Base-by-base conservation (phyloP, 1,139 yeast species). In the Candida neerlandica region DNA sequence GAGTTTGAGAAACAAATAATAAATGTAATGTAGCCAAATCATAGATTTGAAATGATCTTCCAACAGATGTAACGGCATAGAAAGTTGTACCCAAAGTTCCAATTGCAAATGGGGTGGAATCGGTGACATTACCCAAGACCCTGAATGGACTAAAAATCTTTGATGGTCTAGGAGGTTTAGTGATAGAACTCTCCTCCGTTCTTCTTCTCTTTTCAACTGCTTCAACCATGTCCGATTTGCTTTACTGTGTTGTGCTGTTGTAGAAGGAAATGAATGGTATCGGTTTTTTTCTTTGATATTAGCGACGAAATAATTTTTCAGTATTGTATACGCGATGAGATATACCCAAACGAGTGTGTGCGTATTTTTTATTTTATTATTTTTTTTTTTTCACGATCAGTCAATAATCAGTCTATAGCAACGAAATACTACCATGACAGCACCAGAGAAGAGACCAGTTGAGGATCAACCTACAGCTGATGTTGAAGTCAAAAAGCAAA, bases 21-120 rank as follows among this genome's bases (percentile, higher is more conserved):
- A 94, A 75, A 59, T 89, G 96, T 55, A 94, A 76, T 5, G 89
- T 90, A 40, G 94, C 82, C 14, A 96, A 96, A 71, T 94, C 99
- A 62, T 89, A 95, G 35, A 94, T 89, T 66, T 94, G 99, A 69
- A 94, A 90, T 1, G 95, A 81, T 51, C 84, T 78, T 4, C 97
- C 99, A 26, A 94, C 96, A 34, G 90, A 85, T 0, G 99, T 92
- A 11, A 89, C 96, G 43, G 90, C 82, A 59, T 92, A 87, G 61
- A 88, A 92, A 0, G 96, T 85, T 15, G 89, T 80, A 50, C 99
- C 99, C 51, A 94, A 76, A 1, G 94, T 84, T 29, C 98, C 96
- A 32, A 91, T 75, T 10, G 97, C 90, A 64, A 91, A 88, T 2
- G 98, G 98, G 1, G 81, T 77, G 30, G 83, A 86, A 62, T 90